Conservation (phyloP, 2,329 filamentous ascomycete genomes). For the Calonectria fujianensis region DNA sequence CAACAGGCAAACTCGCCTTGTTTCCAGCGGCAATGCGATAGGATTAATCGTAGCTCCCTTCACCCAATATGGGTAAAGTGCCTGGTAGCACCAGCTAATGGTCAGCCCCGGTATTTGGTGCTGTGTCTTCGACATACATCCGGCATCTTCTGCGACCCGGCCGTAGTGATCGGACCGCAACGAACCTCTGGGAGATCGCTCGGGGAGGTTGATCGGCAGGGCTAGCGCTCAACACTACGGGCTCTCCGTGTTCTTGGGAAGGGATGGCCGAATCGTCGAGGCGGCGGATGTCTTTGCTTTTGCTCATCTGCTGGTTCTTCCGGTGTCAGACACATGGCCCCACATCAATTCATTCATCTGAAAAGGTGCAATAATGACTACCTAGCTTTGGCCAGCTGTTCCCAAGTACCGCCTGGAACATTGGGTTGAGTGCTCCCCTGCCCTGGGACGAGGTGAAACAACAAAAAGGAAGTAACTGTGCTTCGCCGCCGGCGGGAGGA, state of each 20-base stretch:
- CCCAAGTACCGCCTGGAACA: slow-evolving; percentile 34
- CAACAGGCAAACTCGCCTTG: slow-evolving; percentile 14
- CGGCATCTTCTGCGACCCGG: slow-evolving; percentile 6
- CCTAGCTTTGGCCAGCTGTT: slow-evolving; percentile 42
- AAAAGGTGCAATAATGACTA: slow-evolving; percentile 24
- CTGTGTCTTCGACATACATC: slow-evolving; percentile 21
- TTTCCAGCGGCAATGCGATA: slow-evolving; percentile 18
- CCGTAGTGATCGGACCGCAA: slow-evolving; percentile 41
- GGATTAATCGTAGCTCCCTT: background rate
- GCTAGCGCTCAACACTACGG: slow-evolving; percentile 25
- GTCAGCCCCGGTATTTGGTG: slow-evolving; percentile 46
- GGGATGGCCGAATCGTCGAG: background rate
- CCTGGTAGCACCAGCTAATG: slow-evolving; percentile 35
- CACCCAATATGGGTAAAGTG: slow-evolving; percentile 27
- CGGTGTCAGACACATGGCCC: slow-evolving; percentile 31
- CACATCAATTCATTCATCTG: slow-evolving; percentile 42
- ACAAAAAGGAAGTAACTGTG: slow-evolving; percentile 35
- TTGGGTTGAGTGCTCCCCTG: slow-evolving; percentile 30
- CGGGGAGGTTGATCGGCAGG: slow-evolving; percentile 32
- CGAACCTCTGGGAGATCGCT: slow-evolving; percentile 48
- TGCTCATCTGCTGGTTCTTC: slow-evolving; percentile 38
- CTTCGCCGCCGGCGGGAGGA: slow-evolving; percentile 27
- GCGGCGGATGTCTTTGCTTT: slow-evolving; percentile 43
- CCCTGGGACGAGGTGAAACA: slow-evolving; percentile 48
- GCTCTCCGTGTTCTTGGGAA: slow-evolving; percentile 4